Base-by-base conservation (phyloP, 2,329 filamentous ascomycete species). In the Bipolaris zeicola region DNA sequence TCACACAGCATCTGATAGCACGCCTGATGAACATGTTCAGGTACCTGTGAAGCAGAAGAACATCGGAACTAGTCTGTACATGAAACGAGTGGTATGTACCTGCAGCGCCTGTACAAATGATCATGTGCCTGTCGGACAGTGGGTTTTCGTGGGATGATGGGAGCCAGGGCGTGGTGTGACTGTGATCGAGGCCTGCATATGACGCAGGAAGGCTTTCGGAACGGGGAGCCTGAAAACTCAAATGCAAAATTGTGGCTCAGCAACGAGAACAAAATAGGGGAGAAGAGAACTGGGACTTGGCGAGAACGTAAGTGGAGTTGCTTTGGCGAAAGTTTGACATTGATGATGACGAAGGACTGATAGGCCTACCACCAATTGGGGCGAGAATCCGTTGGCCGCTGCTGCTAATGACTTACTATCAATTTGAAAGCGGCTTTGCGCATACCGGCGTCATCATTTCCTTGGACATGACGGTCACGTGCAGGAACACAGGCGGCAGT, bases 111-210 rank as follows among this genome's bases (percentile, higher is more conserved):
- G 36, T 39, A 13, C 26, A 31, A 37, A 47, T 18, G 39, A 34
- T 6, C 18, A 18, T 31, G 10, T 45, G 50, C 26, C 34, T 43
- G 45, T 14, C 18, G n/a, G 48, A 7, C 43, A 31, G 22, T 16
- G 36, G 28, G 34, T 11, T 52, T 47, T 18, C n/a, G 22, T 50
- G 37, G 49, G 31, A 61, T 50, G 28, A 38, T 28, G 58, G 50
- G 58, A 55, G 44, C 51, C 46, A 43, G 58, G 48, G 51, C 52
- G 43, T 22, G 28, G 38, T 55, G 44, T 51, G n/a, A 38, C 42
- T 36, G 34, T 4, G 31, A 22, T 24, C 3, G 6, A 48, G 7
- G 36, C 37, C 8, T 48, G 52, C 50, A 48, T 45, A 33, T 50
- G 42, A 37, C 20, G 54, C 50, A 57, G 49, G 31, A 47, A 45